Evolutionary conservation across 2,329 filamentous ascomycete genomes (phyloP).

Genomic region (Colletotrichum tofieldiae): DNA sequence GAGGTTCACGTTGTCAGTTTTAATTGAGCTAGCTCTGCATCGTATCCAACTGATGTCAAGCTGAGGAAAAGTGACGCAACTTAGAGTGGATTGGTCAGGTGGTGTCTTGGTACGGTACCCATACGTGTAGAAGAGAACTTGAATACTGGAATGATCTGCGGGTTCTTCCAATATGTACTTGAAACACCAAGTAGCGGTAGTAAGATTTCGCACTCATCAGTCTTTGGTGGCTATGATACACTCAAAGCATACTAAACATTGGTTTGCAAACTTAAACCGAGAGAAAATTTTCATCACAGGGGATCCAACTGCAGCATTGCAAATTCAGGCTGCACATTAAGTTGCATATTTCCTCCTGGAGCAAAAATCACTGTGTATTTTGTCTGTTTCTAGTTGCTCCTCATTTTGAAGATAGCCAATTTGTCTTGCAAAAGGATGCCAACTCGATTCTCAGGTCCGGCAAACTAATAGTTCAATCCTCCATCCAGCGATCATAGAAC

Average conservation of each 20-base stretch:
- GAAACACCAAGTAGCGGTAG: too few relatives aligned
- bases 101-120: background rate
- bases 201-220: too few relatives aligned
- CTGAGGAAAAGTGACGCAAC: background rate
- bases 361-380: background rate
- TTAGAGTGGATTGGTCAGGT: background rate
- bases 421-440: background rate
- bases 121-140: too few relatives aligned
- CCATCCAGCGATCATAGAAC: background rate
- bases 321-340: background rate
- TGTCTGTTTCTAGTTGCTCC: background rate
- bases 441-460: too few relatives aligned
- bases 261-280: background rate
- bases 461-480: background rate
- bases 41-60: background rate
- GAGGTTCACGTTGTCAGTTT: too few relatives aligned
- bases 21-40: background rate
- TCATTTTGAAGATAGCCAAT: background rate
- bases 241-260: too few relatives aligned
- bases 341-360: background rate
- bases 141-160: too few relatives aligned
- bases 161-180: too few relatives aligned
- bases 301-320: background rate
- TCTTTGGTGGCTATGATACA: too few relatives aligned
- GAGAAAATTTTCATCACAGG: too few relatives aligned